Base-by-base conservation (phyloP, 805 yeast genomes). In the Candida multigemmis region DNA sequence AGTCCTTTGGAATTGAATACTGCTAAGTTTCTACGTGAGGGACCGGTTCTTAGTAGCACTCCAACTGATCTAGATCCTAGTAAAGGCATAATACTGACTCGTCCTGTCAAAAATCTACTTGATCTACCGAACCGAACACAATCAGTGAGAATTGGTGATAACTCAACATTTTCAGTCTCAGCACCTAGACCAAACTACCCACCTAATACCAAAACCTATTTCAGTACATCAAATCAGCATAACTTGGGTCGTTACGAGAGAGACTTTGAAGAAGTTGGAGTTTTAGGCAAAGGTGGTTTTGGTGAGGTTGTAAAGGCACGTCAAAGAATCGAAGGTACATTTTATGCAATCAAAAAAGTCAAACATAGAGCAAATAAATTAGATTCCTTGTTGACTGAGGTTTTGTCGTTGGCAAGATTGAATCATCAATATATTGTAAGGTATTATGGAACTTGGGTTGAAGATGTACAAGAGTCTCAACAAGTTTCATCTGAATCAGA, bases 301-400 rank as follows among this genome's bases (percentile, higher is more conserved):
- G 99, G 99, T 5, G 96, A 91, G 50, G 99, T 91, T 6, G 96
- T 91, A n/a, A 87, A 89, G 44, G 97, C 91, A 0, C 65, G 98
- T 34, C 89, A 87, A 48, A 71, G 87, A 32, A 68, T 91, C 37
- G 99, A 91, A 48, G 97, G 98, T 12, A 68, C 96, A 10, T 83
- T 82, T 40, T 91, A 91, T 50, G 99, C 99, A 1, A 75, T 91
- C 33, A 91, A 91, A 50, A 89, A 87, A 41, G 81, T 91, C 26
- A 74, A 79, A 32, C 96, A 91, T 41, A 71, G 78, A 3, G 80
- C 82, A 25, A 77, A 81, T 41, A 79, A 82, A 38, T 60, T 91
- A 22, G 77, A 93, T 14, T 72, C 80, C 4, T 79, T 91, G 33
- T 58, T 91, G 31, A 85, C 82, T 34, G 99, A 91, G 44, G 98